Percentiles rank a stretch among this genome's conserved stretches.
Evolutionary conservation across 78 protist genomes (phyloP).

Genomic region (Dictyostelium firmibasis): DNA sequence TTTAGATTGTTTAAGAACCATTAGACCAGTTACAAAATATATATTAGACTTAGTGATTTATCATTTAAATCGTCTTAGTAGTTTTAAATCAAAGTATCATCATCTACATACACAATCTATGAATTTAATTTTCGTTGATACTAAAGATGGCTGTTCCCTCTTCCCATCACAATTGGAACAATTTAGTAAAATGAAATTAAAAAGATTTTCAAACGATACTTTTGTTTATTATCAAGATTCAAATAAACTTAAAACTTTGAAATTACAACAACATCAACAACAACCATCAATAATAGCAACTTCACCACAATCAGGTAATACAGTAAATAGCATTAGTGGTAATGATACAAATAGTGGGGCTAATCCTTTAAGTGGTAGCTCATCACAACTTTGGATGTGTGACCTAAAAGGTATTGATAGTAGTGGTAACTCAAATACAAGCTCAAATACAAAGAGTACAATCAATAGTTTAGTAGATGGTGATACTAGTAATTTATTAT

Average conservation of each 20-base stretch:
- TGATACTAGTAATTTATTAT: not conserved
- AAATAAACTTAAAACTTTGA: not conserved
- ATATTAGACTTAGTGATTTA: constrained; percentile 45
- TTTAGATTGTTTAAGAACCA: constrained; percentile 30
- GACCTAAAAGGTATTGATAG: not conserved
- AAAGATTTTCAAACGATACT: constrained; percentile 4
- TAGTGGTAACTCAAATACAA: not conserved
- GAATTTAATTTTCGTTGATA: constrained; percentile 40
- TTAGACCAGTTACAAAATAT: constrained; percentile 48
- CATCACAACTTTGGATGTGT: constrained; percentile 41
- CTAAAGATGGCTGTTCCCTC: constrained; percentile 16
- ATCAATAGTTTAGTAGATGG: not conserved
- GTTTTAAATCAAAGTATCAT: constrained; percentile 28
- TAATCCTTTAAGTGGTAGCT: not conserved
- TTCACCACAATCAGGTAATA: not conserved
- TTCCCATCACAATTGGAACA: constrained; percentile 17
- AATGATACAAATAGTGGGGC: not conserved
- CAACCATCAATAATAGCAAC: not conserved
- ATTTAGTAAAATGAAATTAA: constrained; percentile 34
- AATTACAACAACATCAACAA: not conserved
- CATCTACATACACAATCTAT: constrained; percentile 36
- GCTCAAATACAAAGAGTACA: not conserved
- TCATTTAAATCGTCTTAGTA: constrained; percentile 38
- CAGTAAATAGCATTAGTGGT: not conserved
- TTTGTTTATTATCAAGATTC: constrained; percentile 12